phyloP scores from a whole-genome alignment of 2,329 filamentous ascomycete genomes.

The Tolypocladium inflatum region DNA sequence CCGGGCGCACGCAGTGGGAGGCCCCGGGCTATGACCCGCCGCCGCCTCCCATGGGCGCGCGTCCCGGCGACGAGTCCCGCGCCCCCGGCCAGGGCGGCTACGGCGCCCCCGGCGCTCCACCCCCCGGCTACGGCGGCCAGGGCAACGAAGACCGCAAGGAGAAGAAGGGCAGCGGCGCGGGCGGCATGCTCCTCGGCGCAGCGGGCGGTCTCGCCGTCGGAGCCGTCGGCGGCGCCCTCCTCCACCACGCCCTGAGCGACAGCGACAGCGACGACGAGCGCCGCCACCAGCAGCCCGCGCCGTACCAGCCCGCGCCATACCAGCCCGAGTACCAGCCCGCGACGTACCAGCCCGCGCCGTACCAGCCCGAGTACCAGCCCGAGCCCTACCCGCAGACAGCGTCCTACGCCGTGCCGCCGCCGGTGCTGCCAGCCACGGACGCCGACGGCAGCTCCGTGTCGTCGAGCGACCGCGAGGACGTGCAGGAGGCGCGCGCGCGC shows the following conservation, averaged over 20 bases:
- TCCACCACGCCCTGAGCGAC: constrained; percentile 40
- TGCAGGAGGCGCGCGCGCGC: constrained; percentile 30
- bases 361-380: background rate
- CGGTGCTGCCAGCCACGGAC: constrained; percentile 26
- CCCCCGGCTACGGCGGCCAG: background rate
- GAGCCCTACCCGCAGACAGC: background rate
- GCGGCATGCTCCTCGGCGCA: constrained; percentile 47
- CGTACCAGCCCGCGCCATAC: background rate
- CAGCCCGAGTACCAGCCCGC: background rate
- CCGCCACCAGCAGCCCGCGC: background rate
- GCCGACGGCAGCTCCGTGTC: constrained; percentile 31
- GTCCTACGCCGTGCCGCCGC: constrained; percentile 11
- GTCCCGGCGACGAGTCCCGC: constrained; percentile 12
- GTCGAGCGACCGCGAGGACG: constrained; percentile 31
- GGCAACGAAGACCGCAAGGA: constrained; percentile 6
- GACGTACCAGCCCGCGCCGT: background rate
- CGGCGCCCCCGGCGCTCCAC: background rate
- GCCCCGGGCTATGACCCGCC: constrained; percentile 30
- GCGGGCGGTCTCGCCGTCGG: constrained; percentile 50
- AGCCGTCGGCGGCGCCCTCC: constrained; percentile 45
- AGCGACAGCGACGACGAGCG: constrained; percentile 7
- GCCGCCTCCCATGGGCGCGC: constrained; percentile 11
- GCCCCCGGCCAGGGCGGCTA: background rate
- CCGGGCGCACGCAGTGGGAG: constrained; percentile 56
- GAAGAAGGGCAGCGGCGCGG: constrained; percentile 35